Percentiles rank a stretch among this genome's conserved stretches.
Evolutionary conservation across 768 basidiomycete genomes (phyloP).

Genomic region (Collybia mongolica): DNA sequence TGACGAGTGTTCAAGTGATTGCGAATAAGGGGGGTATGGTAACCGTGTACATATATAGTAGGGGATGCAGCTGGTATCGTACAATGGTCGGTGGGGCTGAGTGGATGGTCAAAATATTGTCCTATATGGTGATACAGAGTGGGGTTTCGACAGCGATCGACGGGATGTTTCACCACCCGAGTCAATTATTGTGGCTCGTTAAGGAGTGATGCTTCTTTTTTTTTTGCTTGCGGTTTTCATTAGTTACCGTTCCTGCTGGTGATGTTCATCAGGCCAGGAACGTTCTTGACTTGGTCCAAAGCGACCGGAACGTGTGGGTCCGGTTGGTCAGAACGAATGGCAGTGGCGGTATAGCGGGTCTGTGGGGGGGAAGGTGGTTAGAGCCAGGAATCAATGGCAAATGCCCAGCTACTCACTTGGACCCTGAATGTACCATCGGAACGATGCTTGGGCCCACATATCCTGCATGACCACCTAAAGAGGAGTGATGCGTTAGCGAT

Average conservation of each 20-base stretch:
- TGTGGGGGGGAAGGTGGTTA: constrained; percentile 21
- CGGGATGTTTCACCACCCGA: too few species aligned
- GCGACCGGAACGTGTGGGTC: constrained; percentile 67
- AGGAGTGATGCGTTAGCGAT: constrained; percentile 8
- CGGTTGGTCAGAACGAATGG: constrained; percentile 45
- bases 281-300: constrained; percentile 54
- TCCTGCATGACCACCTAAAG: constrained; percentile 62
- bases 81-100: too few species aligned
- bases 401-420: constrained; percentile 39
- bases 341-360: constrained; percentile 64
- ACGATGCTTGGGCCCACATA: constrained; percentile 50
- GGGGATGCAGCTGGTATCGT: too few species aligned
- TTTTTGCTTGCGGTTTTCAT: neutral
- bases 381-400: neutral
- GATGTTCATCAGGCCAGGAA: constrained; percentile 80
- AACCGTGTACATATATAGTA: too few species aligned
- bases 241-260: constrained; percentile 36
- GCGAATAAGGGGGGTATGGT: too few species aligned
- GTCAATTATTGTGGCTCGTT: too few species aligned
- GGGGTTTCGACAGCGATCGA: too few species aligned
- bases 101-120: too few species aligned
- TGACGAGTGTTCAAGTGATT: too few species aligned
- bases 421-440: constrained; percentile 50
- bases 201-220: too few species aligned
- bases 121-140: too few species aligned